Evolutionary conservation across 2,329 filamentous ascomycete species (phyloP).

Genomic region (Scedosporium apiospermum): DNA sequence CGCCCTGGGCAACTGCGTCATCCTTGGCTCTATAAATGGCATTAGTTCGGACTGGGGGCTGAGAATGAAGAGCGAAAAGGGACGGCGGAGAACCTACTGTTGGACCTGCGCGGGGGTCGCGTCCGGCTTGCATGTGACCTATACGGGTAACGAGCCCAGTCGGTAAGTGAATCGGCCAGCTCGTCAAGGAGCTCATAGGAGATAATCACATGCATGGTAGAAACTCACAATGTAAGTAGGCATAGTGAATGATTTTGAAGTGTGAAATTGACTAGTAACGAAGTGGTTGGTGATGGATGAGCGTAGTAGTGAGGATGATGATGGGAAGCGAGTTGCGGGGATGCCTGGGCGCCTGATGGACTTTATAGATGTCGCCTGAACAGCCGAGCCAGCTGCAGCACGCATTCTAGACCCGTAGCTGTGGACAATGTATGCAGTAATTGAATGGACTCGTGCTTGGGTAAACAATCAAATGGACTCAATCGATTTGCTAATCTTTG

Average conservation of each 20-base stretch:
- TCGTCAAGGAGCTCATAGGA: conserved; percentile 10
- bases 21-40: conserved; percentile 58
- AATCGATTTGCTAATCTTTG: not conserved
- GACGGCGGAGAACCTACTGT: conserved; percentile 36
- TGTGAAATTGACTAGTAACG: not conserved
- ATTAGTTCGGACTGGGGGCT: not conserved
- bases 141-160: not conserved
- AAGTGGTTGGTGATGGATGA: not conserved
- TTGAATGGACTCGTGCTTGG: not conserved
- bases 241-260: conserved; percentile 28
- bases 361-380: conserved; percentile 1
- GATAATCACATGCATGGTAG: not conserved
- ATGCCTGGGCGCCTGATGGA: not conserved
- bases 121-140: conserved; percentile 75
- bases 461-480: not conserved
- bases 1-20: conserved; percentile 63
- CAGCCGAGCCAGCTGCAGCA: not conserved
- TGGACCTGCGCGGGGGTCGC: conserved; percentile 58
- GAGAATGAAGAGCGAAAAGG: not conserved
- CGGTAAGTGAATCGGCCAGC: not conserved
- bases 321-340: conserved; percentile 1
- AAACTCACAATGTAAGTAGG: conserved; percentile 45
- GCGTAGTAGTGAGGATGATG: not conserved
- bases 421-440: not conserved
- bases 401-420: not conserved